phyloP scores from a whole-genome alignment of 2,329 filamentous ascomycete genomes.

The Nakataea oryzae region DNA sequence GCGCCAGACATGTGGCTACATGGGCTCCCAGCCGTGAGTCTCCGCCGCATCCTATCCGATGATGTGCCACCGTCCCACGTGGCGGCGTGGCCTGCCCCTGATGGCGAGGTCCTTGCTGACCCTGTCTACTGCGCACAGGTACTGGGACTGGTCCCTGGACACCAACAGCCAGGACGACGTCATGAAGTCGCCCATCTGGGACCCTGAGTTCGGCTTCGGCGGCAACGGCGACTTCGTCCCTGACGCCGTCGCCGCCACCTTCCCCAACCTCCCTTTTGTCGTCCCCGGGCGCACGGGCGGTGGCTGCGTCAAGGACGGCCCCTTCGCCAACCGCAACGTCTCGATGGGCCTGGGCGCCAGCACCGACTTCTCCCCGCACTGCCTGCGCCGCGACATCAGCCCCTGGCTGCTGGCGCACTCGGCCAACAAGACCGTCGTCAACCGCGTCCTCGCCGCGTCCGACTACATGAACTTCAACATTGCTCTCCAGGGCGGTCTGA shows the following conservation, averaged over 20 bases:
- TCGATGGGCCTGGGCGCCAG: not conserved
- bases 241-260: not conserved
- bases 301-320: not conserved
- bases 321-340: slow-evolving; percentile 1
- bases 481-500: not conserved
- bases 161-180: not conserved
- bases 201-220: not conserved
- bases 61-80: too few species aligned
- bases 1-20: not conserved
- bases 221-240: slow-evolving; percentile 2
- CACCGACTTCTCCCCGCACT: not conserved
- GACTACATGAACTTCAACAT: not conserved
- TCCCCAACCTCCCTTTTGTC: not conserved
- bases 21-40: slow-evolving; percentile 1
- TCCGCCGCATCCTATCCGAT: not conserved
- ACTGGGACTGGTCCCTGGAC: not conserved
- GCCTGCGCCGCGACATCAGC: not conserved
- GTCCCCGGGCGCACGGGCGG: slow-evolving; percentile 1
- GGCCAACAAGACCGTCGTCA: not conserved
- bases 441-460: not conserved
- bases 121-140: not conserved
- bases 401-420: not conserved
- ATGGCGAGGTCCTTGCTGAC: not conserved
- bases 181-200: not conserved
- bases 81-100: not conserved